Evolutionary conservation across 2,329 filamentous ascomycete genomes (phyloP), one percentile per base, ranked within the genome.

Genomic region (Fusarium devonianum): DNA sequence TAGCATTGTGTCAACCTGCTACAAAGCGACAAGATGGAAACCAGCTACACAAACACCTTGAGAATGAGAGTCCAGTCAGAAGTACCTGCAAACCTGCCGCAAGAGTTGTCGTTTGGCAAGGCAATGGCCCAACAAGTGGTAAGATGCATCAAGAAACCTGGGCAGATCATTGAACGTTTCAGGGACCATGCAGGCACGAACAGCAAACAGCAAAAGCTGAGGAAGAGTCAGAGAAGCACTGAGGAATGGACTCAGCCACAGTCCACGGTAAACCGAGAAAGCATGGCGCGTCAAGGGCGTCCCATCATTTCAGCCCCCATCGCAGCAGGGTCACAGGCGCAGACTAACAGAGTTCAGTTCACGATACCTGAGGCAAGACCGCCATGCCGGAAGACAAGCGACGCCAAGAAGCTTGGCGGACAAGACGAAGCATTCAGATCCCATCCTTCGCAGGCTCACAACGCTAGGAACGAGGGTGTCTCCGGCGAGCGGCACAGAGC

Each of bases 401-500:
- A 21, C n/a, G 17, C 5, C 16, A 25, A 28, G 13, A 39, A 10
- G 17, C 32, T 38, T 23, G 26, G 14, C 7, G 17, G 19, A 9
- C 35, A 7, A 14, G 19, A 30, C 17, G 54, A 45, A 16, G 16
- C 32, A 5, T 26, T 53, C 3, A 13, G 30, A 13, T 57, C 48
- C 37, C 38, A 53, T 19, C 49, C 39, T 5, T 14, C 29, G 14
- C 35, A n/a, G n/a, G n/a, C n/a, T n/a, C n/a, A n/a, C n/a, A n/a
- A n/a, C n/a, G n/a, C n/a, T n/a, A n/a, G n/a, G n/a, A n/a, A n/a
- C n/a, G n/a, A n/a, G n/a, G n/a, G n/a, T n/a, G n/a, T n/a, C n/a
- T n/a, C n/a, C n/a, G n/a, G n/a, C n/a, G n/a, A n/a, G n/a, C n/a
- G n/a, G n/a, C n/a, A 19, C 17, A 22, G 12, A 5, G 17, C 18